Percentiles rank a stretch among this genome's conserved stretches.
phyloP scores from a whole-genome alignment of 1,284 basidiomycete species.

The Inonotus hispidus region DNA sequence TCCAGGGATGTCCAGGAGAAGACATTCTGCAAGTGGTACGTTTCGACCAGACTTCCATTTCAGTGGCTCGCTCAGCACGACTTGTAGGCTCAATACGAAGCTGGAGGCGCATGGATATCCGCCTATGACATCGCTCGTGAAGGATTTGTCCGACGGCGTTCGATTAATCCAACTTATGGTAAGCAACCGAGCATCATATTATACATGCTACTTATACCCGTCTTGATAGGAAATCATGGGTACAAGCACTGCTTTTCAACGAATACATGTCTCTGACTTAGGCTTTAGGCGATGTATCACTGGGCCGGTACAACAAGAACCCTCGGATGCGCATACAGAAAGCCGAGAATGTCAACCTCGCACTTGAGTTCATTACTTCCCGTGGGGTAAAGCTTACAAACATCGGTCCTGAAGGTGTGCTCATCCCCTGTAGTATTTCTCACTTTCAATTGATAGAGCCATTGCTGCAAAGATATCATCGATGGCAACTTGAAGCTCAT shows the following conservation, averaged over 20 bases:
- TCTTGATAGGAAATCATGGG: slow-evolving; percentile 85
- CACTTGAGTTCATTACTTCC: slow-evolving; percentile 91
- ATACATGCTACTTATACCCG: slow-evolving; percentile 11
- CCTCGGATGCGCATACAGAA: slow-evolving; percentile 94
- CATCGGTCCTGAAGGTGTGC: slow-evolving; percentile 87
- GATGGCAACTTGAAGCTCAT: slow-evolving; percentile 98
- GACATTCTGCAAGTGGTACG: slow-evolving; percentile 86
- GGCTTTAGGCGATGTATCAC: slow-evolving; percentile 71
- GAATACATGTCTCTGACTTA: slow-evolving; percentile 13
- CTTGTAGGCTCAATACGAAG: slow-evolving; percentile 86
- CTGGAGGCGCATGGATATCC: slow-evolving; percentile 81
- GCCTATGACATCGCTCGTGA: slow-evolving; percentile 86
- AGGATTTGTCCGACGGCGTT: slow-evolving; percentile 93
- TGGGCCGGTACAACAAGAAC: slow-evolving; percentile 87
- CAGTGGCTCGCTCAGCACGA: slow-evolving; percentile 7
- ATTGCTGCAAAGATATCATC: slow-evolving; percentile 72
- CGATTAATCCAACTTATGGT: slow-evolving; percentile 89
- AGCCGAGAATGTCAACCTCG: slow-evolving; percentile 97
- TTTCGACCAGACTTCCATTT: slow-evolving; percentile 8
- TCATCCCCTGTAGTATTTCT: background rate
- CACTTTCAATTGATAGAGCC: background rate
- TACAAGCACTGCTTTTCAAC: slow-evolving; percentile 27
- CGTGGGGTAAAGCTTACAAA: slow-evolving; percentile 96
- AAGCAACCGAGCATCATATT: background rate
- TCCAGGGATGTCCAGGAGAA: slow-evolving; percentile 65